Evolutionary conservation across 805 yeast genomes (phyloP).

Genomic region (Candida coquimbonensis): DNA sequence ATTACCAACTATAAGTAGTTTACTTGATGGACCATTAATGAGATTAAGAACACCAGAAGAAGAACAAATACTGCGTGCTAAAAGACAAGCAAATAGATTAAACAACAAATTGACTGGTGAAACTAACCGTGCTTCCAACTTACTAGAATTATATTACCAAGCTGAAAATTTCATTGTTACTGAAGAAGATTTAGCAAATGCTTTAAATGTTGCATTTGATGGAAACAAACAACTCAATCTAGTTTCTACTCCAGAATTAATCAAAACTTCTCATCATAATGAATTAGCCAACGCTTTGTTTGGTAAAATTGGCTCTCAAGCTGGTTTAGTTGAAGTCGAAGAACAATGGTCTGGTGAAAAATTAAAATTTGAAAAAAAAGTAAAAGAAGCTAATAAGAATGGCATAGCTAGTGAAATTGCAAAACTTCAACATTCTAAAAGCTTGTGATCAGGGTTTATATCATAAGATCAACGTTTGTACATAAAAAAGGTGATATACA

Average conservation of each 20-base stretch:
- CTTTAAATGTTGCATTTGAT: conserved; percentile 51
- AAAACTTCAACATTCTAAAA: too few species aligned
- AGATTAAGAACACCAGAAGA: conserved; percentile 71
- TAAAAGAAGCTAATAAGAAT: conserved; percentile 5
- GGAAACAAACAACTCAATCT: conserved; percentile 2
- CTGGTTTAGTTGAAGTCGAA: conserved; percentile 29
- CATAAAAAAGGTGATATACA: not conserved
- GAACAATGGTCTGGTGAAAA: conserved; percentile 29
- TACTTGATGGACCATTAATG: conserved; percentile 63
- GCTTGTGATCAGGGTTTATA: too few species aligned
- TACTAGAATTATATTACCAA: conserved; percentile 68
- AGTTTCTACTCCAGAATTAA: not conserved
- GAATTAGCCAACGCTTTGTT: conserved; percentile 27
- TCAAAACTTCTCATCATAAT: conserved; percentile 17
- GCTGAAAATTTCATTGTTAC: conserved; percentile 64
- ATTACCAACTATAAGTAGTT: conserved; percentile 69
- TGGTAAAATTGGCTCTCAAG: conserved; percentile 28
- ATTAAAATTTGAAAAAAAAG: conserved; percentile 22
- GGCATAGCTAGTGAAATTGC: not conserved
- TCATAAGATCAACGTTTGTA: not conserved
- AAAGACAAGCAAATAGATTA: conserved; percentile 62
- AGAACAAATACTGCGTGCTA: conserved; percentile 43
- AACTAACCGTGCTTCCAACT: conserved; percentile 44
- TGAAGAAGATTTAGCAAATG: conserved; percentile 54
- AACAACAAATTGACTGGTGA: conserved; percentile 44